Conservation (phyloP, 495 filamentous ascomycete species). For the Penicillium waksmanii region DNA sequence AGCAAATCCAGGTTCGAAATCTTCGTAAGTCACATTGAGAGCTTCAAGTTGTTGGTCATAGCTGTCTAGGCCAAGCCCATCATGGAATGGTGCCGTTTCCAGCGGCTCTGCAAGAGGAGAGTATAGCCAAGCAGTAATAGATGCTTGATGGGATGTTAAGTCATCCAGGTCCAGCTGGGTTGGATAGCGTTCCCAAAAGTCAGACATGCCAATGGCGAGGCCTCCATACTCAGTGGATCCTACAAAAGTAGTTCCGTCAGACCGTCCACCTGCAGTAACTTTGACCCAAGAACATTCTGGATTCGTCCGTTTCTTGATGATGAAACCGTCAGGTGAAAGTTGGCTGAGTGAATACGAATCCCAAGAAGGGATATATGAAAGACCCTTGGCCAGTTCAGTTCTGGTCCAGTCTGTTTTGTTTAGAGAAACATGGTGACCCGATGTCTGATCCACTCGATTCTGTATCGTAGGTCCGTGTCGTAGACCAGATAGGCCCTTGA, state of each 20-base stretch:
- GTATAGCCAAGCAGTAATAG: constrained; percentile 55
- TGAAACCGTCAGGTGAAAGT: constrained; percentile 54
- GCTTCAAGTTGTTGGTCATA: constrained; percentile 53
- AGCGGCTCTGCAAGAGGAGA: constrained; percentile 50
- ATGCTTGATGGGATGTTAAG: constrained; percentile 37
- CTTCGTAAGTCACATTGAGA: constrained; percentile 58
- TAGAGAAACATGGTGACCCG: constrained; percentile 12
- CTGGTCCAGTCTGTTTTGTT: constrained; percentile 18
- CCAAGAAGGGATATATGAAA: constrained; percentile 48
- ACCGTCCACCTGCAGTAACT: constrained; percentile 47
- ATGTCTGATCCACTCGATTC: constrained; percentile 16
- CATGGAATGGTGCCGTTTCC: constrained; percentile 53
- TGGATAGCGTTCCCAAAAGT: constrained; percentile 58
- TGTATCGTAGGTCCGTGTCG: constrained; percentile 37
- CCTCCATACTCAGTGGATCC: constrained; percentile 50
- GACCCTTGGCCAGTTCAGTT: constrained; percentile 7
- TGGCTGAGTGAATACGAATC: constrained; percentile 50
- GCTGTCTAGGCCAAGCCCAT: constrained; percentile 48
- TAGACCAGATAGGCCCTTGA: constrained; percentile 44
- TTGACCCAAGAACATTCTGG: constrained; percentile 53
- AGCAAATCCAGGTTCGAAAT: constrained; percentile 50
- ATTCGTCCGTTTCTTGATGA: constrained; percentile 53
- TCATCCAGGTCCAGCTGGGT: constrained; percentile 48
- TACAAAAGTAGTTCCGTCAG: constrained; percentile 50
- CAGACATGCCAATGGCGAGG: constrained; percentile 48